Percentiles rank a stretch among this genome's conserved stretches.
phyloP scores from a whole-genome alignment of 1,284 basidiomycete species.

The Moesziomyces parantarcticus region DNA sequence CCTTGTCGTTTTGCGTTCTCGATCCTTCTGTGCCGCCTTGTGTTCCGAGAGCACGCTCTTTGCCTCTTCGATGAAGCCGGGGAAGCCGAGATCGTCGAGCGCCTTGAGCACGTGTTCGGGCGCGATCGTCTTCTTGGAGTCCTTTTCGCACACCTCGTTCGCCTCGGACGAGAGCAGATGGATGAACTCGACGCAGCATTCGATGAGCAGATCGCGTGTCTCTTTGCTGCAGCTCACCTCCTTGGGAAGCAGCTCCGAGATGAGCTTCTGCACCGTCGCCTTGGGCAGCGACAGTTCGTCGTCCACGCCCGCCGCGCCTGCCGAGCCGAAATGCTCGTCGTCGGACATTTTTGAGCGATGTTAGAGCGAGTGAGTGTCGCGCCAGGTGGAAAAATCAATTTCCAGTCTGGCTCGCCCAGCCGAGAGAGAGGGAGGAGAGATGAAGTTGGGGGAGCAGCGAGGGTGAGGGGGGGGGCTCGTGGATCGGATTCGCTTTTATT shows the following conservation, averaged over 20 bases:
- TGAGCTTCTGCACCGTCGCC: conserved; percentile 97
- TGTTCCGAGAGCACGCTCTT: conserved; percentile 92
- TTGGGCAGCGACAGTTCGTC: conserved; percentile 95
- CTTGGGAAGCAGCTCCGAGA: conserved; percentile 85
- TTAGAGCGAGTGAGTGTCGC: neutral
- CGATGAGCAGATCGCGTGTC: conserved; percentile 93
- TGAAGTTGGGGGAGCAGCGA: neutral
- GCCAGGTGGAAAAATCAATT: too few species aligned
- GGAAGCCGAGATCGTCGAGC: conserved; percentile 90
- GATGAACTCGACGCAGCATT: conserved; percentile 99
- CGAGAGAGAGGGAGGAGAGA: neutral
- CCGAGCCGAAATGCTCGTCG: conserved; percentile 76
- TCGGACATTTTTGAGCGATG: conserved; percentile 76
- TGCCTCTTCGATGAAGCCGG: conserved; percentile 85
- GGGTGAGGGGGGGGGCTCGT: too few species aligned
- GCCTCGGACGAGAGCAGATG: conserved; percentile 96
- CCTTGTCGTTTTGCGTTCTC: conserved; percentile 76
- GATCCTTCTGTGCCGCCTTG: conserved; percentile 86
- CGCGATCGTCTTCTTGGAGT: conserved; percentile 98
- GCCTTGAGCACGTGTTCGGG: conserved; percentile 96
- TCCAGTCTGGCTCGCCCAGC: too few species aligned
- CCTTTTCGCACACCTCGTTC: conserved; percentile 97
- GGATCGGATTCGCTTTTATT: neutral
- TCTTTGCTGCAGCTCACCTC: conserved; percentile 95
- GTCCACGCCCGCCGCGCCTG: conserved; percentile 73